A percentile compares a stretch with the other conserved stretches of the same genome.
These are phyloP conservation scores for Bacterosira constricta DNA, from an alignment of 108 stramenopile genomes.

Conservation along the genomic window DNA sequence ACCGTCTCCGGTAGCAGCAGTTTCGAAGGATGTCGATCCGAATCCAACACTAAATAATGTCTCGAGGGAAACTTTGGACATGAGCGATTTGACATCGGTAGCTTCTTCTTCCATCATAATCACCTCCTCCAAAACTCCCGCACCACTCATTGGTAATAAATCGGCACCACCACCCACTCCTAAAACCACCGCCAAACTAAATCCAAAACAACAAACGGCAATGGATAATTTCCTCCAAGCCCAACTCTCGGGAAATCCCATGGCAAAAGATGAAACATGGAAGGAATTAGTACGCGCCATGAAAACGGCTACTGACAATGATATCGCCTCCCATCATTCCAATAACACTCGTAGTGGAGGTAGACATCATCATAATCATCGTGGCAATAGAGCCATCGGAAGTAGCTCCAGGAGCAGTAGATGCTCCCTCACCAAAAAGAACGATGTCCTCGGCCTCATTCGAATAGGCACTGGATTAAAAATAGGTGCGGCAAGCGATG, in stretches of 20 bases:
- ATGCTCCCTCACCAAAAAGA: background rate
- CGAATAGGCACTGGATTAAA: constrained; percentile 2
- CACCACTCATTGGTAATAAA: no score
- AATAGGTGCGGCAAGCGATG: background rate
- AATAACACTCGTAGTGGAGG: background rate
- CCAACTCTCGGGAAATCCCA: background rate
- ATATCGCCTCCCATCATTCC: background rate
- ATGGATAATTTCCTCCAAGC: constrained; percentile 10
- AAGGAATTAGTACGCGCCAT: constrained; percentile 1
- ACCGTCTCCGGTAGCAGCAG: no score
- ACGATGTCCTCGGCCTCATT: constrained; percentile 1
- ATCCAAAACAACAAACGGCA: background rate
- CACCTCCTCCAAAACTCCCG: no score
- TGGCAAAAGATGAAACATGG: background rate
- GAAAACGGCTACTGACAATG: background rate
- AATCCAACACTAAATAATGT: no score
- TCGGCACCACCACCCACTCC: no score
- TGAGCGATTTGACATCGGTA: no score
- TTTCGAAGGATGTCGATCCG: no score
- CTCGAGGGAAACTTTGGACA: no score
- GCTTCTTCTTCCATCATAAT: no score
- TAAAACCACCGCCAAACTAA: no score
- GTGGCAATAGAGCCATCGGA: background rate
- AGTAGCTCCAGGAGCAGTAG: background rate
- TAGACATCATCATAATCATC: background rate